phyloP scores from a whole-genome alignment of 129 eudicot species.

The Pulicaria dysenterica region DNA sequence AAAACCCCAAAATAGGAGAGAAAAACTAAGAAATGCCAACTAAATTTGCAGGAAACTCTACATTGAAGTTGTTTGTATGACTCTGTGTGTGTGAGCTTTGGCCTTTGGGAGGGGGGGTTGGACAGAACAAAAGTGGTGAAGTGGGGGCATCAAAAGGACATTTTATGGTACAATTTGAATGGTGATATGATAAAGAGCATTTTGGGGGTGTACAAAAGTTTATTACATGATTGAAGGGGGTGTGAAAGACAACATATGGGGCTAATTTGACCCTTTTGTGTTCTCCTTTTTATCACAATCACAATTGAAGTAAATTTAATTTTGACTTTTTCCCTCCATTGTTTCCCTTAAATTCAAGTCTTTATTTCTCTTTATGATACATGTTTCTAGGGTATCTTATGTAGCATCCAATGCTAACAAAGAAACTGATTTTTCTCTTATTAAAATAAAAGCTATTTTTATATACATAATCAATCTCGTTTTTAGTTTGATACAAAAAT shows the following conservation, averaged over 20 bases:
- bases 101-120: neutral
- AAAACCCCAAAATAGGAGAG: neutral
- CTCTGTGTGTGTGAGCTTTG: neutral
- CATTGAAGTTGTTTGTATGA: neutral
- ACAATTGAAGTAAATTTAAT: constrained; percentile 17
- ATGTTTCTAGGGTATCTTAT: constrained; percentile 10
- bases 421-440: no score
- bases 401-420: no score
- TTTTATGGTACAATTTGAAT: constrained; percentile 36
- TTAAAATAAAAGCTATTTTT: no score
- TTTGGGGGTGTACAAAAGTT: constrained; percentile 34
- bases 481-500: no score
- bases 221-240: constrained; percentile 28
- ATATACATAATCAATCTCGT: no score
- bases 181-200: constrained; percentile 20
- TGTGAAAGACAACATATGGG: constrained; percentile 13
- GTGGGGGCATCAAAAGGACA: constrained; percentile 39
- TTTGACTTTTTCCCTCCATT: constrained; percentile 17
- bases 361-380: constrained; percentile 17
- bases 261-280: constrained; percentile 24
- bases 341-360: neutral
- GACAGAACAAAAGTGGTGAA: constrained; percentile 25
- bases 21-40: neutral
- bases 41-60: neutral
- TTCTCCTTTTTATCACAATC: constrained; percentile 3